Evolutionary conservation across 108 stramenopile genomes (phyloP).

Genomic region (Skeletonema marinoi): DNA sequence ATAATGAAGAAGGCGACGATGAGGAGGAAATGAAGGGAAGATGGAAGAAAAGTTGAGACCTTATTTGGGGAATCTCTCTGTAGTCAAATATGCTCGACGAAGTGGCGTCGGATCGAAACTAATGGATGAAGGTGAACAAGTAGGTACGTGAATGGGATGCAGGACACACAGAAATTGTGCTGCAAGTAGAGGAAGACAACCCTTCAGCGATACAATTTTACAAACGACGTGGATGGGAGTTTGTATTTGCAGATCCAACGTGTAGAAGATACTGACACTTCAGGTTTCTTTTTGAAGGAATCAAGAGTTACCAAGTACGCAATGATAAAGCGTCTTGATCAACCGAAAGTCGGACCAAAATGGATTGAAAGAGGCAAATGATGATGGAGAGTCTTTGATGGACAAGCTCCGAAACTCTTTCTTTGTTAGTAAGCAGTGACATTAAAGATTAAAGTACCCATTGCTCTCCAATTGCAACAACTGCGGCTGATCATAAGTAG

Average conservation of each 20-base stretch:
- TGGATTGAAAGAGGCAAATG: neutral
- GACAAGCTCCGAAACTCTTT: neutral
- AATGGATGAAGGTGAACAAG: slow-evolving; percentile 67
- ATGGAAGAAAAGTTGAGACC: slow-evolving; percentile 48
- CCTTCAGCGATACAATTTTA: slow-evolving; percentile 67
- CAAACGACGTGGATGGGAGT: slow-evolving; percentile 67
- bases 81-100: slow-evolving; percentile 55
- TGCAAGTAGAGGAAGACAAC: slow-evolving; percentile 89
- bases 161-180: slow-evolving; percentile 60
- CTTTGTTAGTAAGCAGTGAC: neutral
- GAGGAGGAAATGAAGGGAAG: neutral
- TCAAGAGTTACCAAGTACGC: slow-evolving; percentile 64
- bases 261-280: slow-evolving; percentile 69
- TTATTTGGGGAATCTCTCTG: slow-evolving; percentile 74
- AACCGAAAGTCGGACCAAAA: neutral
- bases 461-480: too few relatives aligned
- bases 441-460: neutral
- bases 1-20: too few relatives aligned
- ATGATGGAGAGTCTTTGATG: neutral
- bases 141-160: slow-evolving; percentile 63
- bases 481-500: too few relatives aligned
- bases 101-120: slow-evolving; percentile 73
- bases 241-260: slow-evolving; percentile 74
- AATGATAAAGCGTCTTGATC: slow-evolving; percentile 60
- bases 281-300: slow-evolving; percentile 65